A percentile compares a stretch with the other conserved stretches of the same genome.
phyloP scores from a whole-genome alignment of 1,139 yeast genomes.

The Meyerozyma smithsonii region DNA sequence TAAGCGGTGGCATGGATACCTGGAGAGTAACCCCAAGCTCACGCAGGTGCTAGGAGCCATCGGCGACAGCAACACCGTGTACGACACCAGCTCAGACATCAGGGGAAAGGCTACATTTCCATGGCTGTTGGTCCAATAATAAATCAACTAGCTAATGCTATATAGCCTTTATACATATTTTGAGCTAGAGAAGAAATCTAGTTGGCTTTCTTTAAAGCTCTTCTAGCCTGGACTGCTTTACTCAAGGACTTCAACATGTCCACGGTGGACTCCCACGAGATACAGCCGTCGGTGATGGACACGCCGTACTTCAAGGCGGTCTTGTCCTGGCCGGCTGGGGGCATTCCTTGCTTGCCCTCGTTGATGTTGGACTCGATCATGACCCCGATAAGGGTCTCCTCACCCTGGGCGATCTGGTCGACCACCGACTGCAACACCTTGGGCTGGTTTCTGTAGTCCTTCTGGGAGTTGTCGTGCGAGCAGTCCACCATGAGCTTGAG shows the following conservation, averaged over 20 bases:
- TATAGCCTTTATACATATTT: not conserved
- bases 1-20: slow-evolving; percentile 41
- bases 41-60: slow-evolving; percentile 16
- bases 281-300: slow-evolving; percentile 95
- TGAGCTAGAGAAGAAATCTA: not conserved
- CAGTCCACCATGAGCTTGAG: slow-evolving; percentile 83
- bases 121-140: not conserved
- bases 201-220: slow-evolving; percentile 28
- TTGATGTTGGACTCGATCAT: slow-evolving; percentile 94
- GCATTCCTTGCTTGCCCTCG: slow-evolving; percentile 89
- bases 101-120: not conserved
- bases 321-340: slow-evolving; percentile 51
- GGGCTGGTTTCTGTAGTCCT: slow-evolving; percentile 94
- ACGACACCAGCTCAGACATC: not conserved
- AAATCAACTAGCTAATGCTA: not conserved
- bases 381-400: slow-evolving; percentile 75
- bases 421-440: slow-evolving; percentile 76
- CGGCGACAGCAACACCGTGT: slow-evolving; percentile 4
- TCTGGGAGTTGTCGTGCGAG: slow-evolving; percentile 94
- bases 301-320: slow-evolving; percentile 86
- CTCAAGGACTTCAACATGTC: slow-evolving; percentile 74
- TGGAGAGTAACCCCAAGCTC: slow-evolving; percentile 22
- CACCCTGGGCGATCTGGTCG: slow-evolving; percentile 79
- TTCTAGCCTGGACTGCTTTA: slow-evolving; percentile 76
- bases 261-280: slow-evolving; percentile 86